Conservation (phyloP, 2,329 filamentous ascomycete species). For the Neofusicoccum umdonicola region DNA sequence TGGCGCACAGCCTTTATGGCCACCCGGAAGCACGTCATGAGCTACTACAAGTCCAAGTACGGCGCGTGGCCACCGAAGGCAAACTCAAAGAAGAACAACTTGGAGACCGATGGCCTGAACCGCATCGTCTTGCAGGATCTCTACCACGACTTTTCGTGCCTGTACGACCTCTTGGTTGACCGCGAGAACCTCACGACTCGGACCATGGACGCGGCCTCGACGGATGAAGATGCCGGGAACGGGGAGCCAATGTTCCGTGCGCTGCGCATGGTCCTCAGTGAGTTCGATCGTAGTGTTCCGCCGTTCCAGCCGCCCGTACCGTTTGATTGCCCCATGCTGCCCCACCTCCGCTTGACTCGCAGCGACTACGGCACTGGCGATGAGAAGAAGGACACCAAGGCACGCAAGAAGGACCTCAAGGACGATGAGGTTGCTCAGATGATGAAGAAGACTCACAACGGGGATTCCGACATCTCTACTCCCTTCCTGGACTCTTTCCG, state of each 20-base stretch:
- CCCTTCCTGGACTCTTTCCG: constrained; percentile 70
- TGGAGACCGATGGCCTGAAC: constrained; percentile 83
- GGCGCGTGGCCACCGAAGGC: constrained; percentile 90
- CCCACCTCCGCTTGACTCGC: constrained; percentile 64
- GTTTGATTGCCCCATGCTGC: constrained; percentile 80
- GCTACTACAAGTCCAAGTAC: constrained; percentile 66
- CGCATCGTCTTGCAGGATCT: constrained; percentile 76
- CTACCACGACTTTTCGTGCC: constrained; percentile 78
- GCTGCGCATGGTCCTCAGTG: constrained; percentile 74
- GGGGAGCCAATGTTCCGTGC: constrained; percentile 62
- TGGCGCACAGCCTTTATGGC: constrained; percentile 75
- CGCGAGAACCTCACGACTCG: constrained; percentile 74
- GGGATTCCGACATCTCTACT: constrained; percentile 60
- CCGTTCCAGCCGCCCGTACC: constrained; percentile 89
- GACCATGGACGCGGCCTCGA: constrained; percentile 63
- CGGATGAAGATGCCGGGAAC: constrained; percentile 53
- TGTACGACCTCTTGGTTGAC: constrained; percentile 89
- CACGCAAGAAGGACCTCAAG: constrained; percentile 69
- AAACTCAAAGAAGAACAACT: constrained; percentile 84
- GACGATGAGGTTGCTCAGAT: constrained; percentile 74
- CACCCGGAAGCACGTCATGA: constrained; percentile 70
- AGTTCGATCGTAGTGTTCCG: constrained; percentile 85
- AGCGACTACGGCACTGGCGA: constrained; percentile 64
- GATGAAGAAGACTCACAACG: constrained; percentile 78
- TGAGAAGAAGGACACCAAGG: constrained; percentile 71